Percentiles rank a stretch among this genome's conserved stretches.
phyloP scores from a whole-genome alignment of 2,329 filamentous ascomycete genomes.

The Graphilbum ipis-grandicollis region DNA sequence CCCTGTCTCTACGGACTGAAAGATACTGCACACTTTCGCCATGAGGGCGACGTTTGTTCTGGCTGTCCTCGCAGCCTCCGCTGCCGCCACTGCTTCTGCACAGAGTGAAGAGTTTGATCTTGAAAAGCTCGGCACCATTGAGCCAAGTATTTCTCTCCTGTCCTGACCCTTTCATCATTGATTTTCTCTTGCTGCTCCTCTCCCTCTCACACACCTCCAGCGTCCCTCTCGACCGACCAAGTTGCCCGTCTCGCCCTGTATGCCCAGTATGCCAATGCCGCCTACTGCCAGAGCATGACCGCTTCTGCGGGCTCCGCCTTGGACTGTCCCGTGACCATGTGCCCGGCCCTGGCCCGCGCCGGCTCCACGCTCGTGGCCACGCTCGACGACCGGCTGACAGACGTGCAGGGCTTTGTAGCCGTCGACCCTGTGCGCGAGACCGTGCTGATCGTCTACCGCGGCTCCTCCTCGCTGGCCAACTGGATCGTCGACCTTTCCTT shows the following conservation, averaged over 20 bases:
- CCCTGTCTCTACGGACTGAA: too few species aligned
- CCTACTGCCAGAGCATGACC: conserved; percentile 33
- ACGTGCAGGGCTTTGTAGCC: conserved; percentile 31
- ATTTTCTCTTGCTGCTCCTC: too few species aligned
- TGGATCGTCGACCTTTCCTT: conserved; percentile 39
- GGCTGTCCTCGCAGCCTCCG: background rate
- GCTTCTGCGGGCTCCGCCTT: conserved; percentile 21
- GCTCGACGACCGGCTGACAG: conserved; percentile 13
- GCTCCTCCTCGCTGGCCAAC: conserved; percentile 40
- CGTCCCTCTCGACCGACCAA: conserved; percentile 14
- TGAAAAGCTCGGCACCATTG: background rate
- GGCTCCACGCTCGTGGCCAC: conserved; percentile 25
- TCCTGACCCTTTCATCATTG: too few species aligned
- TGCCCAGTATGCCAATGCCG: conserved; percentile 31
- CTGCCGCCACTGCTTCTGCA: background rate
- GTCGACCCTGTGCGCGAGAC: conserved; percentile 28
- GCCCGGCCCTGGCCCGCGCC: conserved; percentile 24
- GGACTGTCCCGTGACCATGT: conserved; percentile 24
- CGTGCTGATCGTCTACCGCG: conserved; percentile 44
- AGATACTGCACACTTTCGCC: background rate
- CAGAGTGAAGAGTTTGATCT: background rate
- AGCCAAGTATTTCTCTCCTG: conserved; percentile 1
- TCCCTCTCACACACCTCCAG: too few species aligned
- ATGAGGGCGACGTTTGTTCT: background rate
- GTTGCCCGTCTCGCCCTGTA: conserved; percentile 27